phyloP scores from a whole-genome alignment of 345 rosid genomes.

The Punica granatum region DNA sequence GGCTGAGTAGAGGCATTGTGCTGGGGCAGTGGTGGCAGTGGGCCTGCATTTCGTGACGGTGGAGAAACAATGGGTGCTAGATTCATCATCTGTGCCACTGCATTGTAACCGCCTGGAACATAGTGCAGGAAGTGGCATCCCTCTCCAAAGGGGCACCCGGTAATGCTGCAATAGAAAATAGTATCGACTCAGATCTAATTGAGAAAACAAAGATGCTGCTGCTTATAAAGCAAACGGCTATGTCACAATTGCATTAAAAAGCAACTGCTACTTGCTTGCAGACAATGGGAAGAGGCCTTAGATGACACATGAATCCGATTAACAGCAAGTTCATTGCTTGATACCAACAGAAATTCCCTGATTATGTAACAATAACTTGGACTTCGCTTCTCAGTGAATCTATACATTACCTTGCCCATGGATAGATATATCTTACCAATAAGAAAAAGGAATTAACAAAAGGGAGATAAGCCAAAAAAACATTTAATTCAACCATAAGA shows the following conservation, averaged over 20 bases:
- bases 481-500: too few relatives aligned
- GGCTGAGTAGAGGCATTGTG: constrained; percentile 32
- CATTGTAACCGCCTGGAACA: constrained; percentile 76
- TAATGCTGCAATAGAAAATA: constrained; percentile 42
- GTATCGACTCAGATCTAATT: not conserved
- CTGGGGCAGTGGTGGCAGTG: constrained; percentile 22
- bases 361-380: not conserved
- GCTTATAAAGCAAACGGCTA: not conserved
- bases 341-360: not conserved
- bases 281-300: not conserved
- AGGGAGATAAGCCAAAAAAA: too few relatives aligned
- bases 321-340: not conserved
- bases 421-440: too few relatives aligned
- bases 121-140: constrained; percentile 81
- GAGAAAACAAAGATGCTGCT: not conserved
- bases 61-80: constrained; percentile 36
- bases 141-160: constrained; percentile 92
- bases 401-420: too few relatives aligned
- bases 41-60: constrained; percentile 37
- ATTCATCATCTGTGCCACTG: constrained; percentile 73
- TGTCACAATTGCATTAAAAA: not conserved
- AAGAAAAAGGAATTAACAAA: too few relatives aligned
- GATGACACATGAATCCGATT: not conserved
- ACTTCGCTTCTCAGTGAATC: not conserved
- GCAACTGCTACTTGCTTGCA: not conserved